phyloP scores from a whole-genome alignment of 495 filamentous ascomycete genomes.

The Penicillium robsamsonii region DNA sequence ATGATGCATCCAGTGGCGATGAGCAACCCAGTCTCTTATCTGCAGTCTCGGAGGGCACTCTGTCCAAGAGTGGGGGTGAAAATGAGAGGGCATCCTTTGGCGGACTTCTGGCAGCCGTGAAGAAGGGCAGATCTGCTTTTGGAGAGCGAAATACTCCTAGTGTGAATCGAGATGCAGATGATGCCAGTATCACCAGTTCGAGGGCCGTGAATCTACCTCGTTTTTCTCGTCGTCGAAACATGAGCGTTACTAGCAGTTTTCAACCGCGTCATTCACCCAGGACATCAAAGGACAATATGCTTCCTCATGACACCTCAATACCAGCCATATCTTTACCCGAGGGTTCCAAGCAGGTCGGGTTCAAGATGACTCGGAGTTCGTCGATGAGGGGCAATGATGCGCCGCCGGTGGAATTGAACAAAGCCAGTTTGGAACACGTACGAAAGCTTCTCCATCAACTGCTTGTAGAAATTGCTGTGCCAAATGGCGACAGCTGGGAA shows the following conservation, averaged over 20 bases:
- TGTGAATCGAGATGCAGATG: conserved; percentile 62
- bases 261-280: conserved; percentile 70
- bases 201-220: conserved; percentile 53
- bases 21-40: conserved; percentile 86
- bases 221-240: conserved; percentile 64
- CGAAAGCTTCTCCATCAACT: conserved; percentile 80
- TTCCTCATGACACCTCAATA: conserved; percentile 31
- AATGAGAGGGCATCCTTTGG: conserved; percentile 52
- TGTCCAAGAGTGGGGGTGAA: conserved; percentile 51
- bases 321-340: conserved; percentile 19
- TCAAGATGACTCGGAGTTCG: conserved; percentile 73
- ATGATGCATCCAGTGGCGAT: conserved; percentile 87
- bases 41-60: conserved; percentile 55
- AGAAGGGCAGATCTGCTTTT: conserved; percentile 68
- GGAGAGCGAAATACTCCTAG: conserved; percentile 68
- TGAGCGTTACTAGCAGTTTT: conserved; percentile 70
- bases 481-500: conserved; percentile 77
- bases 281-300: conserved; percentile 42
- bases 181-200: conserved; percentile 56
- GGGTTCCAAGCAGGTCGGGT: conserved; percentile 34
- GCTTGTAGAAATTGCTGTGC: conserved; percentile 70
- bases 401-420: conserved; percentile 77
- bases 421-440: conserved; percentile 84
- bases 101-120: conserved; percentile 60
- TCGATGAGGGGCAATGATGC: conserved; percentile 77